A percentile compares a stretch with the other conserved stretches of the same genome.
Conservation (phyloP, 805 yeast genomes). For the Myxozyma mucilagina region DNA sequence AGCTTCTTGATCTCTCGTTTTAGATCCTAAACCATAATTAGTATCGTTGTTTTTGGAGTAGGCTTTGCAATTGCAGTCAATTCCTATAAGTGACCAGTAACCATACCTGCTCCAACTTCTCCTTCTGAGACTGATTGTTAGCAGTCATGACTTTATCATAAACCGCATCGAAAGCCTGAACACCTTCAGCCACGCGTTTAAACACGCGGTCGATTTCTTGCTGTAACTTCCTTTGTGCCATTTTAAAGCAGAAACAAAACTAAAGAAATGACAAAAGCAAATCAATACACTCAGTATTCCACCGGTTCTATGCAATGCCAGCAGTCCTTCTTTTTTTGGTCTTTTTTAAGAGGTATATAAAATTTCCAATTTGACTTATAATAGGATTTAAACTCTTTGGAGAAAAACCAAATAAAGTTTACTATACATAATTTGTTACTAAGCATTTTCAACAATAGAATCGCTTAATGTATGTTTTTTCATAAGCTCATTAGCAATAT, state of each 20-base stretch:
- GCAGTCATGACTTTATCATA: slow-evolving; percentile 82
- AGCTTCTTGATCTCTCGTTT: slow-evolving; percentile 93
- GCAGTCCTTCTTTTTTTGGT: background rate
- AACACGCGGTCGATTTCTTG: slow-evolving; percentile 84
- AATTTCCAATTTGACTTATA: background rate
- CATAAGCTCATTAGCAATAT: no score
- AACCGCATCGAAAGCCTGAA: slow-evolving; percentile 77
- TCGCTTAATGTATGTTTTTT: no score
- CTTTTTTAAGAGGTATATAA: background rate
- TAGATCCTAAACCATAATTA: slow-evolving; percentile 53
- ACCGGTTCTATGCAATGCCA: no score
- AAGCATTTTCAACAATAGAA: no score
- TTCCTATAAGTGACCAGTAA: background rate
- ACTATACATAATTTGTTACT: no score
- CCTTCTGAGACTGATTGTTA: slow-evolving; percentile 85
- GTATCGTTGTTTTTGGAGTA: background rate
- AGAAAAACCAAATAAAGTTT: no score
- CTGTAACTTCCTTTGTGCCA: slow-evolving; percentile 54
- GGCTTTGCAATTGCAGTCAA: background rate
- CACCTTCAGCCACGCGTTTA: slow-evolving; percentile 90
- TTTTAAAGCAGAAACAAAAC: slow-evolving; percentile 21
- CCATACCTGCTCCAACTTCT: slow-evolving; percentile 70
- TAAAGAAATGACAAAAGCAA: background rate
- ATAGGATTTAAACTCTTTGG: background rate
- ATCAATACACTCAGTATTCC: background rate